Conservation (phyloP, 345 rosid genomes). For the Melaleuca alternifolia region DNA sequence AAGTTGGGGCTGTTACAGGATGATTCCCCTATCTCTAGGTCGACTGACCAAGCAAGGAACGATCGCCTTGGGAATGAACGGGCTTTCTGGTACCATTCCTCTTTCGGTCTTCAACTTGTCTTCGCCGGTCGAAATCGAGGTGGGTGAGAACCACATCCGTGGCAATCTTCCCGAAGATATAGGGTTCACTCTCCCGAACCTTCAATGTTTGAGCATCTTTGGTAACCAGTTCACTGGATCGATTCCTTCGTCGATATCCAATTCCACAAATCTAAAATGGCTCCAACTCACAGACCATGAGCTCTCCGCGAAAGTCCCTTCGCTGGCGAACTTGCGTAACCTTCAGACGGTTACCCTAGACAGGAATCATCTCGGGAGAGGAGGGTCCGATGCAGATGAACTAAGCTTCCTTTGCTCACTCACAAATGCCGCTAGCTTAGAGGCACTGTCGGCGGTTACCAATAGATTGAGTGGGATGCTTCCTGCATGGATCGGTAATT, state of each 20-base stretch:
- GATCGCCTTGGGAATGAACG: background rate
- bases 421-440: background rate
- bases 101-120: slow-evolving; percentile 15
- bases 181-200: background rate
- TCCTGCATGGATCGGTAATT: background rate
- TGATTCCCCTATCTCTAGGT: background rate
- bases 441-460: fast-evolving
- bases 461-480: background rate
- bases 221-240: background rate
- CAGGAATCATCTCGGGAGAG: slow-evolving; percentile 1
- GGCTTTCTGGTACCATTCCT: slow-evolving; percentile 10
- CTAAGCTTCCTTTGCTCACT: slow-evolving; percentile 8
- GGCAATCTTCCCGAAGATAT: slow-evolving; percentile 12
- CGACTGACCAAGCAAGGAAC: fast-evolving
- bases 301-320: slow-evolving; percentile 2
- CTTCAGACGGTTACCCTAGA: background rate
- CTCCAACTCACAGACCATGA: background rate
- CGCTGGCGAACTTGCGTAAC: background rate
- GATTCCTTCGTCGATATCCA: background rate
- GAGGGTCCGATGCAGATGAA: background rate
- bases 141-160: background rate
- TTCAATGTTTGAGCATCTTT: background rate
- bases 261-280: background rate
- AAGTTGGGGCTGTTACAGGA: too few relatives aligned
- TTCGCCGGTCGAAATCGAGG: background rate